Evolutionary conservation across 345 rosid genomes (phyloP).

Genomic region (Xanthoceras sorbifolium): DNA sequence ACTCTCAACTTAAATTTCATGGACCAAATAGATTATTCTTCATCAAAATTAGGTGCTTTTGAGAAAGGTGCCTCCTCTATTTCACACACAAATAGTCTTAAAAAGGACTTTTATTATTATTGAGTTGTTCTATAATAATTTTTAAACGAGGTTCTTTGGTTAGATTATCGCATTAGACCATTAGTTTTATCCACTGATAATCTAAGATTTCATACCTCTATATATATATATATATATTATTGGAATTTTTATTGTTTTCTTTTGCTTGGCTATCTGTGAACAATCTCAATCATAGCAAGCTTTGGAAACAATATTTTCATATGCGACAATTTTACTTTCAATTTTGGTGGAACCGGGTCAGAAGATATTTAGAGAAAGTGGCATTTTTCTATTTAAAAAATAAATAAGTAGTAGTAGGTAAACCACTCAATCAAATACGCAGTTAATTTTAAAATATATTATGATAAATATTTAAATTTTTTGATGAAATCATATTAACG

Average conservation of each 20-base stretch:
- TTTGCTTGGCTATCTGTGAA: neutral
- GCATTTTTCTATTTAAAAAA: neutral
- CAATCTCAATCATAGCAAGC: neutral
- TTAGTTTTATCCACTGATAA: too few relatives aligned
- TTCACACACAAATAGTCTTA: neutral
- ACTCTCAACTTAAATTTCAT: too few relatives aligned
- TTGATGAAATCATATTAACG: neutral
- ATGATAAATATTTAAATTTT: too few relatives aligned
- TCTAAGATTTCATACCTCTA: too few relatives aligned
- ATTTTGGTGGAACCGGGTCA: neutral
- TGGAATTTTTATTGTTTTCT: neutral
- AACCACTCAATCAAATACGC: neutral
- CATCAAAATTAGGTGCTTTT: too few relatives aligned
- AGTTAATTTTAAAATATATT: neutral
- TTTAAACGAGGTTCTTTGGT: too few relatives aligned
- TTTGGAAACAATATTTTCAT: neutral
- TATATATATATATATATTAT: too few relatives aligned
- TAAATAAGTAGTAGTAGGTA: constrained; percentile 4
- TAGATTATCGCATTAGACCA: too few relatives aligned
- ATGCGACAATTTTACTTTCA: constrained; percentile 6
- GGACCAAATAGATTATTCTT: too few relatives aligned
- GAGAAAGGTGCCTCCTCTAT: neutral
- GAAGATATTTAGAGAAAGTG: neutral
- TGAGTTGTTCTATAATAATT: neutral
- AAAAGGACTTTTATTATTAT: neutral